Base-by-base conservation (phyloP, 2,329 filamentous ascomycete species). In the Talaromyces sp. region DNA sequence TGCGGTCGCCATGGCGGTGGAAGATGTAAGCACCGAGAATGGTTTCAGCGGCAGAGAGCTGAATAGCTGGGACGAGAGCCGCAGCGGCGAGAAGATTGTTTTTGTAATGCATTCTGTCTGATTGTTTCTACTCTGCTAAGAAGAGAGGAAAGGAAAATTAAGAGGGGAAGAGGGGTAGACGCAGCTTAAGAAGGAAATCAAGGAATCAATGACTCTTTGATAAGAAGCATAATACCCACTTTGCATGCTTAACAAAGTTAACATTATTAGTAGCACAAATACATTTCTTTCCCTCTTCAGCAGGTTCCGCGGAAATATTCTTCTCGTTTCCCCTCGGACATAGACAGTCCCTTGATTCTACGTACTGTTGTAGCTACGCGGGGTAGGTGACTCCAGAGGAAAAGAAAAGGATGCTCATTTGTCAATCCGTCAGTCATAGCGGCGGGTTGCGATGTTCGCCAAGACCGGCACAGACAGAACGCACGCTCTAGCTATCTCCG, bases 1-100 rank as follows among this genome's bases (percentile, higher is more conserved):
- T 94, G 64, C 93, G 88, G 78, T 97, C 93, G 65, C 93, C 93
- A 80, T 97, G 93, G 54, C 93, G 90, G 71, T 92, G 88, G 82
- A 96, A 96, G 78, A 97, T 88, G 78, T 93, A 95, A 54, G 89
- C 88, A 61, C 92, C 93, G 16, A 96, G 83, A 33, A 95, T 83
- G 0, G 88, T 90, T 80, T 96, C 91, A 22, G 77, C 78, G 8
- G 74, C 60, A 7, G 65, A 60, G 35, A 58, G 56, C 56, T 47
- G 62, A 22, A 64, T 37, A 24, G 61, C 47, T 19, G 50, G 41
- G 19, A 57, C 58, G 8, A 64, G 57, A 19, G 62, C 65, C 47
- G 56, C 49, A 43, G 60, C 60, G 16, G 60, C 60, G n/a, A 64
- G 54, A n/a, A 59, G 52, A 33, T 56, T 52, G 47, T 43, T 52